Evolutionary conservation across 2,329 filamentous ascomycete species (phyloP), one percentile per base, ranked within the genome.

Genomic region (Bisporella sp.): DNA sequence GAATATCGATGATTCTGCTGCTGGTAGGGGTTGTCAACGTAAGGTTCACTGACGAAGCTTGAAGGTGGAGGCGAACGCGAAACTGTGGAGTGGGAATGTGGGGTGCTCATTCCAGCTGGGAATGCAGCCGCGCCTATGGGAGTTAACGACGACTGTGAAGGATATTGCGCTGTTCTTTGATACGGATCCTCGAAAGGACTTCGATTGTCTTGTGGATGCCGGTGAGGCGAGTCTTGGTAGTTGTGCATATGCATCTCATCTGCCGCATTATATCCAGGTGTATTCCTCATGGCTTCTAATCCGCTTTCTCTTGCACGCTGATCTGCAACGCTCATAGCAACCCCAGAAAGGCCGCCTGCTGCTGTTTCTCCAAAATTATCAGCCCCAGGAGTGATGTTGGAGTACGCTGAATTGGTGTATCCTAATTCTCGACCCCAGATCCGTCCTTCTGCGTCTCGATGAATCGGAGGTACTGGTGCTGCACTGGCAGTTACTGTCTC

Each of bases 341-440:
- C 79, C 49, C 82, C 83, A 31, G 82, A 74, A 66, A 89, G 81
- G 50, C 82, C 84, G 58, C 82, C 84, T 28, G 76, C 73, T 12
- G 84, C 79, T 39, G 72, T 66, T 46, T 79, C 73, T 53, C 83
- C 75, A 56, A 84, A 79, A 64, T 88, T 87, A 68, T 89, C 83
- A 54, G 79, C 75, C 33, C 80, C 83, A 2, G 81, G 80, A 1
- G 82, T 85, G 30, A 72, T 68, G 65, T 70, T 50, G 61, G 68
- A 53, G 61, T 50, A 54, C 6, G 41, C 54, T 1, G 58, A 59
- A 13, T 53, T 55, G n/a, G 54, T 56, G 41, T 59, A 59, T 33
- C 51, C 58, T 45, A 53, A 48, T n/a, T 46, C 58, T 57, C 48
- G 32, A 50, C 51, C 61, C 58, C 52, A 62, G 53, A 52, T 48